Base-by-base conservation (phyloP, 2,329 filamentous ascomycete genomes). In the Arthrobotrys sinensis region DNA sequence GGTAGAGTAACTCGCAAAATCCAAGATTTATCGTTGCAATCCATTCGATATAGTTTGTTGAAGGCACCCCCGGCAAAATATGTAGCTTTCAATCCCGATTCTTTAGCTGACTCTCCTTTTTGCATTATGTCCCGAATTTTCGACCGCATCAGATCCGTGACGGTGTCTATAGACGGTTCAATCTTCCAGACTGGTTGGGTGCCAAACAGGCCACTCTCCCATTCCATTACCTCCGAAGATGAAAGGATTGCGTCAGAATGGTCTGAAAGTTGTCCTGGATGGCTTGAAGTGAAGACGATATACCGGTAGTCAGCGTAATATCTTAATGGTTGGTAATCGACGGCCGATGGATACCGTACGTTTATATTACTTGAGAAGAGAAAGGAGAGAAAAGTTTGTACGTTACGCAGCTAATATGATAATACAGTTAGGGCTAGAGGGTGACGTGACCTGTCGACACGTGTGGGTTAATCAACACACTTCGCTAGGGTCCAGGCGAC, bases 1-100 rank as follows among this genome's bases (percentile, higher is more conserved):
- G 66, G 66, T 12, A 63, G 32, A n/a, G 55, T 36, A 38, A 63
- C 16, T 14, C 66, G 53, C 32, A 70, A 12, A 43, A 70, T 63
- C 28, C 24, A 63, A 10, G 24, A 11, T 6, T n/a, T 19, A 3
- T 24, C 16, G 4, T 2, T 4, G n/a, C 7, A 16, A 4, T 50
- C 14, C 40, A 70, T 52, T 5, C 12, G 5, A n/a, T 70, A 63
- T 7, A 60, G 14, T n/a, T 69, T 69, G 28, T 69, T 69, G 19
- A 69, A 69, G 14, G 65, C 65, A 11, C 65, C 65, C 0, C 34
- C 38, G 3, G 38, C 53, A n/a, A 70, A 11, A 16, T 24, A 62
- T n/a, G 40, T 36, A 4, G 63, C 34, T 28, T 7, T 16, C 19
- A 16, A 3, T 1, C 7, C 2, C 1, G 1, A n/a, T 16, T 34